phyloP scores from a whole-genome alignment of 805 yeast genomes.

The Nakazawaea anatomiae region DNA sequence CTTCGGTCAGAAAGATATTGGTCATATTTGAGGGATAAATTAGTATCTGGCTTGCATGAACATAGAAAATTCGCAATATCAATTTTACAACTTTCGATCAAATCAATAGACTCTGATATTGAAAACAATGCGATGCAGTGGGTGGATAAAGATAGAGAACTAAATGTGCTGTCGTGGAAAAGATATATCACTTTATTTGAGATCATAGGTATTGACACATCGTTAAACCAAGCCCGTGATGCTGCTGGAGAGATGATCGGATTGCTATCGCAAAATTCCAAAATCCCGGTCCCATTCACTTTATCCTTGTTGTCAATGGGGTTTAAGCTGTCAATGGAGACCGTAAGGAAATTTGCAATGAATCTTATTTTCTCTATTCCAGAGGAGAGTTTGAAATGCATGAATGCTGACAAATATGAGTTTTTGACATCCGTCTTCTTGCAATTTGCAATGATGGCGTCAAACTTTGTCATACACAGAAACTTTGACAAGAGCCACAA shows the following conservation, averaged over 20 bases:
- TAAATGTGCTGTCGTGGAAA: constrained; percentile 54
- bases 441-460: constrained; percentile 58
- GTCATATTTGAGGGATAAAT: constrained; percentile 48
- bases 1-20: constrained; percentile 40
- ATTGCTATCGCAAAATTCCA: constrained; percentile 42
- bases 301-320: constrained; percentile 72
- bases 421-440: constrained; percentile 40
- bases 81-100: constrained; percentile 55
- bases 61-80: constrained; percentile 64
- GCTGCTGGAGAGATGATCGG: constrained; percentile 58
- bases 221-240: constrained; percentile 80
- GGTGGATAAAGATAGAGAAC: constrained; percentile 25
- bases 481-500: constrained; percentile 21
- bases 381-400: constrained; percentile 34
- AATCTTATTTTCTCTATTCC: constrained; percentile 50
- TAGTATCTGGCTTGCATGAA: constrained; percentile 55
- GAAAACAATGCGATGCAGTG: constrained; percentile 37
- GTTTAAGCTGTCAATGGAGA: constrained; percentile 67
- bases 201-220: constrained; percentile 77
- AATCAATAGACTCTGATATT: constrained; percentile 29
- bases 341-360: constrained; percentile 61
- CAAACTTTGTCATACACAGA: constrained; percentile 44
- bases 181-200: constrained; percentile 71
- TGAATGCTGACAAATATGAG: constrained; percentile 32
- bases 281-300: constrained; percentile 66